phyloP scores from a whole-genome alignment of 768 basidiomycete genomes.

The Lactifluus pinguis region DNA sequence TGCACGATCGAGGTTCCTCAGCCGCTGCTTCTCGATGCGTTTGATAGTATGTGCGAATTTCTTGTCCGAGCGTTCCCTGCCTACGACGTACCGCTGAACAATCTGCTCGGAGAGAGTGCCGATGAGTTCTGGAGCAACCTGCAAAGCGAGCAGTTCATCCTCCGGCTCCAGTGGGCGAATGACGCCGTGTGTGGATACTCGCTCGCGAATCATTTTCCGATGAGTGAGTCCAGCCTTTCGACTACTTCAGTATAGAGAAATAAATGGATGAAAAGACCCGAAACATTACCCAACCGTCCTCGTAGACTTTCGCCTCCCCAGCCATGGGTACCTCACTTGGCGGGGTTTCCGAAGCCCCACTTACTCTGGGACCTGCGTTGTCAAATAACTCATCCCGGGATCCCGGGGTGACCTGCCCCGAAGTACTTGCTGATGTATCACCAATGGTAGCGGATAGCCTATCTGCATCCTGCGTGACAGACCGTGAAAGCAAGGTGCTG shows the following conservation, averaged over 20 bases:
- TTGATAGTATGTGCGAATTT: conserved; percentile 54
- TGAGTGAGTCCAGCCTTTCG: conserved; percentile 28
- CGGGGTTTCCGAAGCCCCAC: conserved; percentile 15
- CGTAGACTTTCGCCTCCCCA: conserved; percentile 56
- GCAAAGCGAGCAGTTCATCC: conserved; percentile 54
- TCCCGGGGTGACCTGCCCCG: neutral
- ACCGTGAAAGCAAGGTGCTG: neutral
- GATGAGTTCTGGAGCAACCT: conserved; percentile 53
- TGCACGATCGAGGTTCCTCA: conserved; percentile 53
- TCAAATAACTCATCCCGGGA: conserved; percentile 15
- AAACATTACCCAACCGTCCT: conserved; percentile 35
- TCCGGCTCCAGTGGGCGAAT: conserved; percentile 75
- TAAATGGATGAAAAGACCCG: too few relatives aligned
- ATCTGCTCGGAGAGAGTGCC: conserved; percentile 70
- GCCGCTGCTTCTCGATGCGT: conserved; percentile 57
- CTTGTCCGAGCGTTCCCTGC: conserved; percentile 49
- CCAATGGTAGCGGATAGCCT: neutral
- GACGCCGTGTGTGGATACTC: conserved; percentile 75
- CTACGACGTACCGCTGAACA: conserved; percentile 67
- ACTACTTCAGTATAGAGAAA: neutral
- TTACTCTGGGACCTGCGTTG: conserved; percentile 19
- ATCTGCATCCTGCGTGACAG: neutral
- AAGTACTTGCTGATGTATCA: neutral
- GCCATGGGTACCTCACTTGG: conserved; percentile 29
- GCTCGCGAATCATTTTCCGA: conserved; percentile 79